phyloP scores from a whole-genome alignment of 1,284 basidiomycete genomes.

The Pseudozyma thailandica region DNA sequence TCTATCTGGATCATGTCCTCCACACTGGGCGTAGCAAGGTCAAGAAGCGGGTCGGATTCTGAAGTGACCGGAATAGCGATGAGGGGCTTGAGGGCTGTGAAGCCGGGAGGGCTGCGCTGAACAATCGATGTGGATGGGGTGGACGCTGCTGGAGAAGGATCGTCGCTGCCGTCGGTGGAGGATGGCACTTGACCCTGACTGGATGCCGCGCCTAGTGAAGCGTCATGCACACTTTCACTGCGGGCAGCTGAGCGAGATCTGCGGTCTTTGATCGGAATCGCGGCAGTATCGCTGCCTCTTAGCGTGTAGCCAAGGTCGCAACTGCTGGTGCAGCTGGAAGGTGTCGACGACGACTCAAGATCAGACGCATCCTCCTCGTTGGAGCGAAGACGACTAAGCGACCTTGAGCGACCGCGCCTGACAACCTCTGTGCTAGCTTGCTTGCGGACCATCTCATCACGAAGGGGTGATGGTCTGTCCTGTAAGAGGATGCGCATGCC shows the following conservation, averaged over 20 bases:
- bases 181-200: slow-evolving; percentile 30
- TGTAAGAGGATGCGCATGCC: slow-evolving; percentile 46
- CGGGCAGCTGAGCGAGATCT: slow-evolving; percentile 8
- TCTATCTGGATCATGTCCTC: slow-evolving; percentile 46
- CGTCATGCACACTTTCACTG: neutral
- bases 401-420: slow-evolving; percentile 10
- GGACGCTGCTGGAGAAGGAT: slow-evolving; percentile 31
- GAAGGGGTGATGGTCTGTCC: slow-evolving; percentile 6
- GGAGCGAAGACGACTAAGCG: neutral
- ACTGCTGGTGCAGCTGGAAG: slow-evolving; percentile 38
- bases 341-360: slow-evolving; percentile 17
- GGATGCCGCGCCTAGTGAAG: slow-evolving; percentile 19
- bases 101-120: slow-evolving; percentile 33
- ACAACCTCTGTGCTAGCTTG: neutral
- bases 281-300: slow-evolving; percentile 6
- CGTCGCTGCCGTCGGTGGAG: slow-evolving; percentile 35
- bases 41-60: slow-evolving; percentile 32
- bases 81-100: slow-evolving; percentile 31
- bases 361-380: slow-evolving; percentile 29
- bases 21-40: slow-evolving; percentile 28
- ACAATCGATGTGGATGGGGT: slow-evolving; percentile 39
- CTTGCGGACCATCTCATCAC: neutral
- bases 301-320: slow-evolving; percentile 27
- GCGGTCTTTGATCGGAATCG: slow-evolving; percentile 28
- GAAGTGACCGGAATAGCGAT: slow-evolving; percentile 29